These are phyloP conservation scores for Porphyra umbilicalis DNA, from an alignment of 31 red algal species.

Conservation along the genomic window DNA sequence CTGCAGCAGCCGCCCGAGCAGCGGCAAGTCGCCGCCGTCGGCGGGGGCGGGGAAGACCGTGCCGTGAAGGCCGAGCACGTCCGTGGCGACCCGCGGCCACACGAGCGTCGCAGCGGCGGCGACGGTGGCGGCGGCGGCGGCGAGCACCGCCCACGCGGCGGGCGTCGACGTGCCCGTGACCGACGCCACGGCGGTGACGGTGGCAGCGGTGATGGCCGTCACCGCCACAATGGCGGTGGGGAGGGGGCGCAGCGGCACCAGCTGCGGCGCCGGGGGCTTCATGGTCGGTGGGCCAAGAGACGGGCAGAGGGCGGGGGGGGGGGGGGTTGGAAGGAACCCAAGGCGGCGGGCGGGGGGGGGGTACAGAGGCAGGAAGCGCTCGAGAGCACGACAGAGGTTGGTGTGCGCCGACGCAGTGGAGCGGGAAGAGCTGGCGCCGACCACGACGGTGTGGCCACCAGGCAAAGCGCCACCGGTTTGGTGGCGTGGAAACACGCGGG, in stretches of 20 bases:
- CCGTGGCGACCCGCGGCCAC: neutral
- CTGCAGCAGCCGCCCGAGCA: neutral
- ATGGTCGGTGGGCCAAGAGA: too few relatives aligned
- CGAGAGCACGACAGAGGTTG: too few relatives aligned
- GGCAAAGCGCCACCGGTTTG: too few relatives aligned
- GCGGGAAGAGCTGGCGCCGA: too few relatives aligned
- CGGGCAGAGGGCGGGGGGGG: too few relatives aligned
- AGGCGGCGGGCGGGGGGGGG: too few relatives aligned
- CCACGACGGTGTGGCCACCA: too few relatives aligned
- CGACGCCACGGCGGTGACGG: neutral
- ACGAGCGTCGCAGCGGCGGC: neutral
- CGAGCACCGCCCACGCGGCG: neutral
- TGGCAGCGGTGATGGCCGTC: neutral
- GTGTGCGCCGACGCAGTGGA: too few relatives aligned
- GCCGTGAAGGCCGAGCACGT: neutral
- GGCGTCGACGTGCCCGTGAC: neutral
- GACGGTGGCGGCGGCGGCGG: neutral
- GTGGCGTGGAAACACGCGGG: too few relatives aligned
- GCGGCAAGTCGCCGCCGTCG: neutral
- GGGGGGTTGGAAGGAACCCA: too few relatives aligned
- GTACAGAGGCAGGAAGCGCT: too few relatives aligned
- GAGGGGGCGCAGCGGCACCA: neutral
- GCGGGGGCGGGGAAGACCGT: neutral
- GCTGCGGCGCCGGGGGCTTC: too few relatives aligned
- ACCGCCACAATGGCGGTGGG: neutral